Evolutionary conservation across 2,329 filamentous ascomycete species (phyloP), one percentile per base, ranked within the genome.

Genomic region (Cryphonectria naterciae): DNA sequence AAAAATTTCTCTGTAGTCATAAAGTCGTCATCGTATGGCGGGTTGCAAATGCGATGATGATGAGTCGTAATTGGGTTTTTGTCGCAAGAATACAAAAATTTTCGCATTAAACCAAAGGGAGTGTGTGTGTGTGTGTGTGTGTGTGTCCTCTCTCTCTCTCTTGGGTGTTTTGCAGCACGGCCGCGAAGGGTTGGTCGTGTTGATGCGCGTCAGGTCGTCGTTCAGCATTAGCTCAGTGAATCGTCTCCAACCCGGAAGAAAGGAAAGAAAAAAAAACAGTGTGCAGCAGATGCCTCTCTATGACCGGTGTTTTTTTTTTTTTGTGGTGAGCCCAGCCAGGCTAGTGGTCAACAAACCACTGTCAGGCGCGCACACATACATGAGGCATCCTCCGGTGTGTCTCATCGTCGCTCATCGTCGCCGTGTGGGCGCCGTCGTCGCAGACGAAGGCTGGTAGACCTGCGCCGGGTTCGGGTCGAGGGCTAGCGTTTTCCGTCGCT

Each of bases 401-500:
- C 43, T 68, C 60, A 73, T 65, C 73, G 67, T 58, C 73, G 72
- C 43, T 68, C 60, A 73, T 65, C 73, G 67, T 58, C 73, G 72
- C 49, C 70, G 68, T 35, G 65, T 67, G 35, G 75, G 77, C 13
- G 74, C 60, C 19, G 75, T 71, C n/a, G 79, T 75, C 2, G 79
- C 73, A 2, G 79, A 72, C 2, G 78, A 74, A 7, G 78, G 71
- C 15, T 75, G 73, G 73, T 78, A 81, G 1, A 78, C 78, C 2
- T 79, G 76, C 2, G 79, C 76, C 1, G 78, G 79, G 68, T 78
- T 77, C 1, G 77, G 76, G 25, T 79, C 78, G 25, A 80, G 69
- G 15, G 69, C 72, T 54, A 79, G 74, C 35, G 77, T 80, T 75
- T 80, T 80, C 41, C 79, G 77, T 39, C 80, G 79, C 78, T 81